Conservation (phyloP, 305 asterid species). For the Caryopteris hybrid region DNA sequence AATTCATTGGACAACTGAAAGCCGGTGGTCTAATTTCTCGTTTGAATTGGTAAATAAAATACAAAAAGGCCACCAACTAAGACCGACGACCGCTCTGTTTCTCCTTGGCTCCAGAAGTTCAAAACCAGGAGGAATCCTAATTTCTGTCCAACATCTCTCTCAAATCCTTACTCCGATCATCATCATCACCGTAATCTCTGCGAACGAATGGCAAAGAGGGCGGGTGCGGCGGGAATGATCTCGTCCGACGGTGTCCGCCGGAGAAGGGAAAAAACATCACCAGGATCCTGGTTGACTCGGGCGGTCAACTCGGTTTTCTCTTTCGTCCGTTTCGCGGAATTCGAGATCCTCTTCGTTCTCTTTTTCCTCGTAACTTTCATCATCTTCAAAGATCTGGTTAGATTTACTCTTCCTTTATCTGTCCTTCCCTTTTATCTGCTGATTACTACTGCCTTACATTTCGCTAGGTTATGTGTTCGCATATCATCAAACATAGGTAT, state of each 20-base stretch:
- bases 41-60: no score
- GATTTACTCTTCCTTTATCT: neutral
- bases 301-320: conserved; percentile 53
- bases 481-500: no score
- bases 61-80: no score
- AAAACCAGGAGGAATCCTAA: no score
- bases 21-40: no score
- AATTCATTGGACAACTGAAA: no score
- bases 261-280: conserved; percentile 27
- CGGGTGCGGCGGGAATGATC: conserved; percentile 26
- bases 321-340: conserved; percentile 72
- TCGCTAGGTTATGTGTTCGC: no score
- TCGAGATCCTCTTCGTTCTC: conserved; percentile 80
- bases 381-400: conserved; percentile 83
- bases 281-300: conserved; percentile 54
- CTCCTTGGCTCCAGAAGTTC: no score
- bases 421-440: no score
- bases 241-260: conserved; percentile 34
- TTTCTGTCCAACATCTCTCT: neutral
- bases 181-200: neutral
- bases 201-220: conserved; percentile 21
- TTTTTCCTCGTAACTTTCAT: conserved; percentile 60
- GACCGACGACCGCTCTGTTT: no score
- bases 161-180: neutral
- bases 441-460: no score